Evolutionary conservation across 768 basidiomycete species (phyloP).

Genomic region (Neoboletus subvelutipes): DNA sequence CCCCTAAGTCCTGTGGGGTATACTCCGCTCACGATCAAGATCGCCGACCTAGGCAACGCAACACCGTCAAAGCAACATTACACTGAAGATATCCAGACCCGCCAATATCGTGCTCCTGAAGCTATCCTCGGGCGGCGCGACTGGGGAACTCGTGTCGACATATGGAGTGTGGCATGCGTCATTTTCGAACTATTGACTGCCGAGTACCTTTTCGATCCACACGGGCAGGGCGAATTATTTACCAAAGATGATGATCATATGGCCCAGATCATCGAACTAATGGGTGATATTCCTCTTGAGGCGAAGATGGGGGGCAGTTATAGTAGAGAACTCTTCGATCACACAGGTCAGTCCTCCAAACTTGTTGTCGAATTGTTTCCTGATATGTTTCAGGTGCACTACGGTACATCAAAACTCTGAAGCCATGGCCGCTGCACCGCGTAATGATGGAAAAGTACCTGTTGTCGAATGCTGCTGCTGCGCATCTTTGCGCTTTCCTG

Average conservation of each 20-base stretch:
- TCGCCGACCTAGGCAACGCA: slow-evolving; percentile 92
- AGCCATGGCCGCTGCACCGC: slow-evolving; percentile 76
- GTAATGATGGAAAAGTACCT: slow-evolving; percentile 92
- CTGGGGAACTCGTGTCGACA: slow-evolving; percentile 84
- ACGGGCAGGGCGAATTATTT: slow-evolving; percentile 76
- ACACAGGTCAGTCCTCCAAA: slow-evolving; percentile 46
- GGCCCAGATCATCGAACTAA: slow-evolving; percentile 90
- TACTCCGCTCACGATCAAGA: slow-evolving; percentile 77
- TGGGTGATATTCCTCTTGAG: slow-evolving; percentile 73
- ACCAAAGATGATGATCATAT: slow-evolving; percentile 95
- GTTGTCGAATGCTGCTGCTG: slow-evolving; percentile 57
- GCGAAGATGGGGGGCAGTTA: slow-evolving; percentile 84
- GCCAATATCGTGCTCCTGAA: slow-evolving; percentile 93
- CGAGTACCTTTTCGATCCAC: slow-evolving; percentile 91
- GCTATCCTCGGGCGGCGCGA: slow-evolving; percentile 85
- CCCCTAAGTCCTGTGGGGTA: slow-evolving; percentile 19
- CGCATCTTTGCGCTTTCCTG: slow-evolving; percentile 62
- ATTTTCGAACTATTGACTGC: slow-evolving; percentile 90
- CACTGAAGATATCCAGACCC: slow-evolving; percentile 95
- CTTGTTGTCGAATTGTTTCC: not conserved
- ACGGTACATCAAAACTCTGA: slow-evolving; percentile 71
- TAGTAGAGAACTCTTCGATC: slow-evolving; percentile 82
- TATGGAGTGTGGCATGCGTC: slow-evolving; percentile 91
- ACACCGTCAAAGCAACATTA: slow-evolving; percentile 89
- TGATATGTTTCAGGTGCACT: slow-evolving; percentile 48